A percentile compares a stretch with the other conserved stretches of the same genome.
Evolutionary conservation across 257 asterid genomes (phyloP).

Genomic region (Catharanthus roseus): DNA sequence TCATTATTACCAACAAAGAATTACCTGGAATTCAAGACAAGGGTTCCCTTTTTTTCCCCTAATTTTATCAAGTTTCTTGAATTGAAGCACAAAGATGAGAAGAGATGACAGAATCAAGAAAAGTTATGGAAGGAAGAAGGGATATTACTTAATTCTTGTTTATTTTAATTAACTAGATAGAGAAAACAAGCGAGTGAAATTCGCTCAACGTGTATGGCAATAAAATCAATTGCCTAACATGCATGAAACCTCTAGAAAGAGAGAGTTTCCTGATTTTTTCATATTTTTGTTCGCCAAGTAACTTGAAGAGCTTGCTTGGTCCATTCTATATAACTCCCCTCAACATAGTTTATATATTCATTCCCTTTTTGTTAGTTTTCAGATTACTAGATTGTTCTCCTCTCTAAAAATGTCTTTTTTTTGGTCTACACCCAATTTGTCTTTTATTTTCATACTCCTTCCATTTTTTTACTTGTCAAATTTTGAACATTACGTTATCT

Average conservation of each 20-base stretch:
- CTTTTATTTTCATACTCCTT: no score
- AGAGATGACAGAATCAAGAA: not conserved
- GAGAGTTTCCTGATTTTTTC: no score
- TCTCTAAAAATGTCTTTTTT: not conserved
- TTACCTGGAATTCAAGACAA: not conserved
- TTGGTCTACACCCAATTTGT: no score
- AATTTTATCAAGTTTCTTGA: not conserved
- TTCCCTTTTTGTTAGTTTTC: no score
- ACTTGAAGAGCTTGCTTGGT: no score
- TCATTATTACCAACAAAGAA: conserved; percentile 31
- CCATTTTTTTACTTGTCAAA: no score
- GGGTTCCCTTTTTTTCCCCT: not conserved
- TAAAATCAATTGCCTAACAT: no score
- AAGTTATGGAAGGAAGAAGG: not conserved
- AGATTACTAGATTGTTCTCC: not conserved
- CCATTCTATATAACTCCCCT: no score
- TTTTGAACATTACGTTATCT: no score
- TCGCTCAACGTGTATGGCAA: not conserved
- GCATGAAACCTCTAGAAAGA: no score
- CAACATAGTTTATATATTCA: no score
- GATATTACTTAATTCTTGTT: not conserved
- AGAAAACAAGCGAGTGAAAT: not conserved
- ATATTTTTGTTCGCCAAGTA: no score
- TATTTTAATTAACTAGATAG: not conserved
- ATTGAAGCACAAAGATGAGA: not conserved